Percentiles rank a stretch among this genome's conserved stretches.
These are phyloP conservation scores for Lichina pygmaea DNA, from an alignment of 495 filamentous ascomycete genomes.

Conservation along the genomic window DNA sequence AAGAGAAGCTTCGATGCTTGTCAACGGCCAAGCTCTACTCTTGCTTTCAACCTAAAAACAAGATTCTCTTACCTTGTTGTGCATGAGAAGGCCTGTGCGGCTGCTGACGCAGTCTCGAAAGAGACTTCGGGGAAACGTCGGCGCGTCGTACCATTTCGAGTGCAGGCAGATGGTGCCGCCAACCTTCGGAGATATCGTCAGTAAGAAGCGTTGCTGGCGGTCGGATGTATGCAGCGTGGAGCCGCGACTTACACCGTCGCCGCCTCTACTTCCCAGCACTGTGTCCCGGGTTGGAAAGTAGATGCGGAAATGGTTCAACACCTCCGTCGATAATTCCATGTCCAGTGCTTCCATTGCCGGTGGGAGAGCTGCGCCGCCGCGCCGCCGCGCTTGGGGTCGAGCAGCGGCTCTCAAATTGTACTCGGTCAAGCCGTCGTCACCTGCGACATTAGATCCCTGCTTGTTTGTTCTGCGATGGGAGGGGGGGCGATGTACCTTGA, in stretches of 20 bases:
- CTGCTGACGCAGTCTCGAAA: conserved; percentile 49
- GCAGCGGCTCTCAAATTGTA: conserved; percentile 18
- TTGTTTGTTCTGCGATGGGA: conserved; percentile 3
- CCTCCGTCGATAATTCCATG: conserved; percentile 5
- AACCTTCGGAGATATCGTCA: conserved; percentile 9
- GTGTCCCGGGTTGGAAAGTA: conserved; percentile 68
- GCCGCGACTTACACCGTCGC: conserved; percentile 11
- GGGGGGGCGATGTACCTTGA: conserved; percentile 23
- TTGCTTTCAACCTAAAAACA: conserved; percentile 5
- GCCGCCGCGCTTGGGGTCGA: too few relatives aligned
- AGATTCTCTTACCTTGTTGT: conserved; percentile 36
- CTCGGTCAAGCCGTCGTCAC: conserved; percentile 30
- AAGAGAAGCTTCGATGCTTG: conserved; percentile 26
- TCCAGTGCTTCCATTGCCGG: too few relatives aligned
- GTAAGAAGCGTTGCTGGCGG: background rate
- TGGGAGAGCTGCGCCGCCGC: too few relatives aligned
- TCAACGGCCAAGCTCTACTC: conserved; percentile 1
- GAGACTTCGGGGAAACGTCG: conserved; percentile 38
- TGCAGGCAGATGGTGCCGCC: conserved; percentile 68
- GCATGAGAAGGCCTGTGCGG: conserved; percentile 47
- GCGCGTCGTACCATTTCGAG: conserved; percentile 32
- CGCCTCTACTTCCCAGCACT: conserved; percentile 32
- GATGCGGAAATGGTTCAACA: conserved; percentile 32
- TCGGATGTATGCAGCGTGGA: conserved; percentile 8
- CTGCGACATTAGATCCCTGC: conserved; percentile 11